Evolutionary conservation across 2,329 filamentous ascomycete species (phyloP).

Genomic region (Ascocoryne sarcoides): DNA sequence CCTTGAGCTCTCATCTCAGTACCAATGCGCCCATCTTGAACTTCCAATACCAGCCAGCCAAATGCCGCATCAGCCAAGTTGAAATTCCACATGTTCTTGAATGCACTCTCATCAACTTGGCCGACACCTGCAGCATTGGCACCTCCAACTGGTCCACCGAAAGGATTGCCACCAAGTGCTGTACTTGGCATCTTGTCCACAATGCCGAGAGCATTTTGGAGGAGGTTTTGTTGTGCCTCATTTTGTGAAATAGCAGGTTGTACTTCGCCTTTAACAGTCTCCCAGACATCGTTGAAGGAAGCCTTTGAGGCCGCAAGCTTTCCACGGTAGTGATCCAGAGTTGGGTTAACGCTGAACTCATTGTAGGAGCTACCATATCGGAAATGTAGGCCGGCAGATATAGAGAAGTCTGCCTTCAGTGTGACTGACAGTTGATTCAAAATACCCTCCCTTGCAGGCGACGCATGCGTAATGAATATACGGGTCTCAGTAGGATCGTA

Average conservation of each 20-base stretch:
- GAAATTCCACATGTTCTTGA: constrained; percentile 99
- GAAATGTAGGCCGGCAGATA: constrained; percentile 96
- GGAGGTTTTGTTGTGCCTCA: constrained; percentile 82
- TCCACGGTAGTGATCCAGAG: constrained; percentile 93
- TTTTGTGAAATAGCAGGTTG: constrained; percentile 91
- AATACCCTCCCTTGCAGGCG: constrained; percentile 90
- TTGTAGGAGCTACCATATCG: constrained; percentile 99
- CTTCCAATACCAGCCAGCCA: constrained; percentile 88
- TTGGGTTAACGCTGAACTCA: constrained; percentile 98
- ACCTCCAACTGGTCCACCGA: constrained; percentile 74
- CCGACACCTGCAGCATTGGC: constrained; percentile 60
- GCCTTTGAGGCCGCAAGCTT: constrained; percentile 97
- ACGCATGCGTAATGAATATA: constrained; percentile 93
- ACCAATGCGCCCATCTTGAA: constrained; percentile 90
- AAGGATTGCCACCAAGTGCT: constrained; percentile 92
- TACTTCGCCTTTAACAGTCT: constrained; percentile 93
- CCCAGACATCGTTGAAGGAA: constrained; percentile 98
- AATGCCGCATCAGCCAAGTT: constrained; percentile 96
- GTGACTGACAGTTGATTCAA: constrained; percentile 96
- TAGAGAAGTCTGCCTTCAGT: constrained; percentile 94
- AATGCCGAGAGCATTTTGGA: constrained; percentile 84
- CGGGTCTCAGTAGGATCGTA: constrained; percentile 98
- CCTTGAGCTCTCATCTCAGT: constrained; percentile 98
- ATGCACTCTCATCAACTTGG: constrained; percentile 94
- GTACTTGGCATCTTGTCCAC: constrained; percentile 98